These are phyloP conservation scores for Arthrinium phaeospermum DNA, from an alignment of 2,329 filamentous ascomycete genomes.

Conservation along the genomic window DNA sequence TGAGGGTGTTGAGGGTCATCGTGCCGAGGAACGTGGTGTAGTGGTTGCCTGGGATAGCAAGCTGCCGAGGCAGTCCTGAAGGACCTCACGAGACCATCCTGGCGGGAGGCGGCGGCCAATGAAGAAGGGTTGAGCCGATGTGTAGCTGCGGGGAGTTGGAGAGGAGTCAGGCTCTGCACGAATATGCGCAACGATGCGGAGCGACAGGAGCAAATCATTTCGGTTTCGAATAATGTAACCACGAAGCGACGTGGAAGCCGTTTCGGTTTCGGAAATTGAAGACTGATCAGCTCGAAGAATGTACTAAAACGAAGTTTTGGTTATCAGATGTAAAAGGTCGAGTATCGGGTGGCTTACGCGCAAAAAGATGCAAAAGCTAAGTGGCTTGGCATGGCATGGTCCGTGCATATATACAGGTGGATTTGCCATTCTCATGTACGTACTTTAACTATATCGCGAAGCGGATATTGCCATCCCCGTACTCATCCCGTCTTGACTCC, in stretches of 20 bases:
- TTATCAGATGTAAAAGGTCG: not conserved
- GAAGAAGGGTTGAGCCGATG: constrained; percentile 22
- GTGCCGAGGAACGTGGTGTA: constrained; percentile 4
- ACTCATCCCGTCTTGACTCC: not conserved
- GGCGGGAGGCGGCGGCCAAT: constrained; percentile 17
- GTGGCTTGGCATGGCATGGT: not conserved
- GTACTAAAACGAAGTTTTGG: not conserved
- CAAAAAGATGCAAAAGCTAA: not conserved
- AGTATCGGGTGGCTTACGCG: not conserved
- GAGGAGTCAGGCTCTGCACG: constrained; percentile 47
- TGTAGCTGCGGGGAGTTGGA: constrained; percentile 31
- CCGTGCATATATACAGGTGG: not conserved
- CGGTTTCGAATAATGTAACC: constrained; percentile 31
- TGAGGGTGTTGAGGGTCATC: not conserved
- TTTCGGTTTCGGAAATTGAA: constrained; percentile 1
- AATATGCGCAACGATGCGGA: constrained; percentile 53
- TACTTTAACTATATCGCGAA: not conserved
- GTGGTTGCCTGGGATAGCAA: constrained; percentile 26
- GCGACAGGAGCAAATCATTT: constrained; percentile 55
- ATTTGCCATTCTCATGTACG: not conserved
- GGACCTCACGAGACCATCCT: constrained; percentile 24
- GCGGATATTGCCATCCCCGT: constrained; percentile 8
- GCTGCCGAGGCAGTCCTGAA: constrained; percentile 32
- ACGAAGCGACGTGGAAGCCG: not conserved
- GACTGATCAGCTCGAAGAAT: not conserved